Evolutionary conservation across 441 rosid species (phyloP), one percentile per base, ranked within the genome.

Genomic region (Lepidium campestre): DNA sequence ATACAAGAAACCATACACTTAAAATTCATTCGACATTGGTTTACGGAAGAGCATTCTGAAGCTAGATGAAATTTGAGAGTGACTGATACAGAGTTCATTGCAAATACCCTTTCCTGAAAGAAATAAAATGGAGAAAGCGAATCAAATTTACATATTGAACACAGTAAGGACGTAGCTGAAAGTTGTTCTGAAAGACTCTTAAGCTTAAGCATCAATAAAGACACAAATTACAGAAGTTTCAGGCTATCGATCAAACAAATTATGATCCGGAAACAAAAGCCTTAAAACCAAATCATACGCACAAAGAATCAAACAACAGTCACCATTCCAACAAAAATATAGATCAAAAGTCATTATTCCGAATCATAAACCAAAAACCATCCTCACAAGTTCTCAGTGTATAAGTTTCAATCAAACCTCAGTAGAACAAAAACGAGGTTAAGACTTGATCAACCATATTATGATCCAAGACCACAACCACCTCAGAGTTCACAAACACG

Each of bases 11-110:
- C 71, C 59, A 75, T 73, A 61, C 79, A 73, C 76, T 65, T 74
- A 68, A 76, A 48, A 69, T 68, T 72, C 23, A 81, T 72, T 79
- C 80, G 72, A 62, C 71, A 48, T 71, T 66, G 76, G 74, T 57
- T 82, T 37, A 62, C 47, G 35, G 78, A 78, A 57, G 80, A 80
- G 60, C 74, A 73, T 75, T 70, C 81, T 75, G 79, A 81, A 77
- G 72, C 75, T 75, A 77, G 75, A 74, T 52, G 78, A 80, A 84
- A 81, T 72, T 67, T 70, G 72, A 82, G 77, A 63, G 75, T 46
- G 75, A 61, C 69, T 40, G 71, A 69, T 57, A 75, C 67, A 61
- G 80, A 74, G 72, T 77, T 79, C 97, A 87, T 90, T 54, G 82
- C 70, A 65, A 70, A 46, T 46, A 65, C 75, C 15, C 65, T 74